A percentile compares a stretch with the other conserved stretches of the same genome.
phyloP scores from a whole-genome alignment of 768 basidiomycete species.

The Trametes punicea region DNA sequence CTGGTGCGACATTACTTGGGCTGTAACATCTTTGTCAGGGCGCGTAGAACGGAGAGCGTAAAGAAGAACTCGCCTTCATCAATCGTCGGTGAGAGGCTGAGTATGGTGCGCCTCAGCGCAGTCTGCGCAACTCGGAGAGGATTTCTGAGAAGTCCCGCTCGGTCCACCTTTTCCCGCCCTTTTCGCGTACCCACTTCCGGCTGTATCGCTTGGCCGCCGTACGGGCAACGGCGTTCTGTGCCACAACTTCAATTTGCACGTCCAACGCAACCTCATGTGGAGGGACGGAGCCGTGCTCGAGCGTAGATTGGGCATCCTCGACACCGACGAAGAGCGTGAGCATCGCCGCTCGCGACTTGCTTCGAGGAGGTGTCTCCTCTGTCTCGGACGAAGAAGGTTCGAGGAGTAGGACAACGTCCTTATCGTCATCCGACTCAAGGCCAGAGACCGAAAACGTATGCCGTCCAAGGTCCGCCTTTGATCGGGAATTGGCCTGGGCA shows the following conservation, averaged over 20 bases:
- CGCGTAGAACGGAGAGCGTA: neutral
- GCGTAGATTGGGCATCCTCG: neutral
- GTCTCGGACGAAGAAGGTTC: neutral
- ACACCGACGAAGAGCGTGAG: constrained; percentile 4
- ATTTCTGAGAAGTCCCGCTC: constrained; percentile 16
- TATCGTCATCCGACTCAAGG: neutral
- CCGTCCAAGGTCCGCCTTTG: neutral
- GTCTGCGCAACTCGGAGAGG: constrained; percentile 13
- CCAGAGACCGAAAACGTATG: neutral
- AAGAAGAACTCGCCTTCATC: neutral
- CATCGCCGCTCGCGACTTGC: constrained; percentile 11
- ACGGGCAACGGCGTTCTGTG: constrained; percentile 5
- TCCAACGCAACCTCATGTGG: neutral
- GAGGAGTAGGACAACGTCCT: constrained; percentile 16
- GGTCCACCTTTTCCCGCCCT: constrained; percentile 18
- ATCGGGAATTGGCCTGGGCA: neutral
- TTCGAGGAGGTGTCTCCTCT: neutral
- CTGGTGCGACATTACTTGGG: too few relatives aligned
- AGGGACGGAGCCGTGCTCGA: neutral
- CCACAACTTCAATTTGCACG: constrained; percentile 1
- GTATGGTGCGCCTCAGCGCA: neutral
- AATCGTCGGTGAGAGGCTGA: neutral
- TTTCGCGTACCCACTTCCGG: constrained; percentile 21
- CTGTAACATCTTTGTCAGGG: neutral
- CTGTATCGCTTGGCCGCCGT: constrained; percentile 15